These are phyloP conservation scores for Escallonia herrerae DNA, from an alignment of 129 eudicot species.

Conservation along the genomic window DNA sequence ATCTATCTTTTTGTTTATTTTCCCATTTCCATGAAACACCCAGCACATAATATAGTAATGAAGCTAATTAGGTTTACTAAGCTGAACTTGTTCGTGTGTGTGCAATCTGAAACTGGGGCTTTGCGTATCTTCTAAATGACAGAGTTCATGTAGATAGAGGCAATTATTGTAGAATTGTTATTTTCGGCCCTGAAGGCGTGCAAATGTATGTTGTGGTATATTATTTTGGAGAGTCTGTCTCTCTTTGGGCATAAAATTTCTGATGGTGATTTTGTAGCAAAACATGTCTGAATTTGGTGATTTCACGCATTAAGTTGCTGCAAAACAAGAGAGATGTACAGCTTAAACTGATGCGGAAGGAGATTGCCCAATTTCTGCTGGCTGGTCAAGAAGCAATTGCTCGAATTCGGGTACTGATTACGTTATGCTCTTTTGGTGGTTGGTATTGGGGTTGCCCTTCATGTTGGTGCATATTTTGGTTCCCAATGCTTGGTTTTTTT, in stretches of 20 bases:
- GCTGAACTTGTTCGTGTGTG: neutral
- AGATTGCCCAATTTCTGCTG: slow-evolving; percentile 85
- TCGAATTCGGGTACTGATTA: slow-evolving; percentile 60
- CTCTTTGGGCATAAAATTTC: neutral
- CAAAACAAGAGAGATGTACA: slow-evolving; percentile 90
- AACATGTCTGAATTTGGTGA: slow-evolving; percentile 80
- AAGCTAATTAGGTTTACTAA: no score
- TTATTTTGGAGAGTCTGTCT: no score
- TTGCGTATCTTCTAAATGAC: no score
- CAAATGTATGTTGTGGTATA: neutral
- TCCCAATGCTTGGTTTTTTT: neutral
- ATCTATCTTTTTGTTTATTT: no score
- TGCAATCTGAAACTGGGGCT: neutral
- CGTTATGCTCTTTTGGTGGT: neutral
- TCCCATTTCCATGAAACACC: no score
- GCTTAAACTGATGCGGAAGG: slow-evolving; percentile 83
- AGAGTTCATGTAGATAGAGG: neutral
- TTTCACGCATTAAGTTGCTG: slow-evolving; percentile 80
- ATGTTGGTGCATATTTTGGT: neutral
- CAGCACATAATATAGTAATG: no score
- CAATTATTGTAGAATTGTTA: neutral
- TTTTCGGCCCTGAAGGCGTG: neutral
- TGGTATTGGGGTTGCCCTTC: neutral
- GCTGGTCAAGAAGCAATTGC: slow-evolving; percentile 95
- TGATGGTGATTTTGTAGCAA: slow-evolving; percentile 51